Evolutionary conservation across 768 basidiomycete genomes (phyloP).

Genomic region (Tylopilus plumbeoviolaceoides): DNA sequence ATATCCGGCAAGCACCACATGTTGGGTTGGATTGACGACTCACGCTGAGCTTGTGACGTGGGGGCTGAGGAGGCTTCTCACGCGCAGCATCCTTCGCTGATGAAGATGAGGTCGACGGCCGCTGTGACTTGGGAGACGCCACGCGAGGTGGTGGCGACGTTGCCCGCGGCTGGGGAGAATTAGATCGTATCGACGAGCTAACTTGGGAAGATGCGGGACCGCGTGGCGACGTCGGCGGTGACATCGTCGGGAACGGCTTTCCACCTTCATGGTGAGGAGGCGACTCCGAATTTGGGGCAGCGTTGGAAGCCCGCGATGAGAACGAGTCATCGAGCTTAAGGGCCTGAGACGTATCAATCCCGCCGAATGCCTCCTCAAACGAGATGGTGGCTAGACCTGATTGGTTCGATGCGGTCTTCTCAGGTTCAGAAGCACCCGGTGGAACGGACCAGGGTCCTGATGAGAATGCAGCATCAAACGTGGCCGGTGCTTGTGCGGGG

Average conservation of each 20-base stretch:
- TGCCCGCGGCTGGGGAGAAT: constrained; percentile 41
- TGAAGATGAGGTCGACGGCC: constrained; percentile 52
- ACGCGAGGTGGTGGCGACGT: constrained; percentile 50
- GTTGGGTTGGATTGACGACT: constrained; percentile 28
- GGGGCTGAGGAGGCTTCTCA: constrained; percentile 51
- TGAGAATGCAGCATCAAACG: constrained; percentile 49
- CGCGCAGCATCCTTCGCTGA: constrained; percentile 42
- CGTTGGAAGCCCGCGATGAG: constrained; percentile 32
- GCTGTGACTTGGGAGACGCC: constrained; percentile 50
- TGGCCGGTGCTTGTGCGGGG: constrained; percentile 25
- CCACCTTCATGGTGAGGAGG: constrained; percentile 14
- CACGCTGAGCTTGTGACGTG: constrained; percentile 72
- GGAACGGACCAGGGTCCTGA: constrained; percentile 16
- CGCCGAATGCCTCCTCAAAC: constrained; percentile 58
- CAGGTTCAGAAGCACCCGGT: constrained; percentile 11
- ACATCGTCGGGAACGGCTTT: constrained; percentile 37
- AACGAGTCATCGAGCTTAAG: constrained; percentile 40
- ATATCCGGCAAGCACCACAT: background rate
- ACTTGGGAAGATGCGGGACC: constrained; percentile 29
- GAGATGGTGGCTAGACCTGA: constrained; percentile 26
- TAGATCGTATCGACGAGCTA: constrained; percentile 26
- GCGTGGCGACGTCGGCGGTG: constrained; percentile 40
- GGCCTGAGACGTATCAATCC: constrained; percentile 35
- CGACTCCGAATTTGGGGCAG: constrained; percentile 21
- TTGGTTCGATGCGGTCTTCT: constrained; percentile 12